A percentile compares a stretch with the other conserved stretches of the same genome.
Evolutionary conservation across 345 rosid species (phyloP).

Genomic region (Eucalyptus melliodora): DNA sequence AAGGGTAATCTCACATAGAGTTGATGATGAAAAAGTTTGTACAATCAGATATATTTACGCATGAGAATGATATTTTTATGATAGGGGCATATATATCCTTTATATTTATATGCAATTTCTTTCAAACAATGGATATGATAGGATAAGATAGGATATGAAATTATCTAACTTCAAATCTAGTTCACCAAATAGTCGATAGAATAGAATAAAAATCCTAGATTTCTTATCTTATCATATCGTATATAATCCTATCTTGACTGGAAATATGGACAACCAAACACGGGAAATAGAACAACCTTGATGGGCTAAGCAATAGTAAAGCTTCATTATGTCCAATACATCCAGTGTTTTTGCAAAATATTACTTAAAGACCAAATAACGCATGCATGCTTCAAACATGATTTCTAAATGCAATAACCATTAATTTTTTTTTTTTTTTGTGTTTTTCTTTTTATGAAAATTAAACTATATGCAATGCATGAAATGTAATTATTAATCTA

Average conservation of each 20-base stretch:
- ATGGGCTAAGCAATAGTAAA: not conserved
- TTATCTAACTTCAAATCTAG: too few species aligned
- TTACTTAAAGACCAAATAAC: not conserved
- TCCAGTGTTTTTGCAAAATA: not conserved
- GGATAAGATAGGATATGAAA: not conserved
- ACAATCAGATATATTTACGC: accelerated
- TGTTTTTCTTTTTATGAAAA: not conserved
- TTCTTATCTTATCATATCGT: too few species aligned
- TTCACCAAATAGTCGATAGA: not conserved
- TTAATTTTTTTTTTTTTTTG: not conserved
- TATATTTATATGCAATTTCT: too few species aligned
- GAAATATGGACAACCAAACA: accelerated
- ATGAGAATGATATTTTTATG: too few species aligned
- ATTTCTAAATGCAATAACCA: not conserved
- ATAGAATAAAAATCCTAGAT: too few species aligned
- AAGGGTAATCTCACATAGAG: not conserved
- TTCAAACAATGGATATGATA: not conserved
- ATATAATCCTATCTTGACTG: too few species aligned
- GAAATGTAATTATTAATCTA: not conserved
- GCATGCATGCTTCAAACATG: not conserved
- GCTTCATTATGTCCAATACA: not conserved
- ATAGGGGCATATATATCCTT: not conserved
- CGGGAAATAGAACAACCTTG: accelerated
- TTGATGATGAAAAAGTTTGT: not conserved
- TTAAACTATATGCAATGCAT: too few species aligned